Percentiles rank a stretch among this genome's conserved stretches.
Conservation (phyloP, 2,329 filamentous ascomycete species). For the Tolypocladium endophyticum region DNA sequence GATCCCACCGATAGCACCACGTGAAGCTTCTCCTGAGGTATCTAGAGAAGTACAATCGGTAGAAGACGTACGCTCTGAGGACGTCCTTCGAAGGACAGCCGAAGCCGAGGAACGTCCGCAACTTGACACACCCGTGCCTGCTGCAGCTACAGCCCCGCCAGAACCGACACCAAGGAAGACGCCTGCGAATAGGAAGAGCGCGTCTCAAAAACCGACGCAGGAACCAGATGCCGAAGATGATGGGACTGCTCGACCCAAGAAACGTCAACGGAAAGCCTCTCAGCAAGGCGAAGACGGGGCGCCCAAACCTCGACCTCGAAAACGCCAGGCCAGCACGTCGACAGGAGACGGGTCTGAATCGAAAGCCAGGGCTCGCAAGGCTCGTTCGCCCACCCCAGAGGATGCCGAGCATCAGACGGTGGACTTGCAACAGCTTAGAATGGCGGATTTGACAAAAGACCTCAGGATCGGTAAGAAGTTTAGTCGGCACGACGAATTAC, state of each 20-base stretch:
- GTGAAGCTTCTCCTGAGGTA: not conserved
- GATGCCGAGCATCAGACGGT: conserved; percentile 53
- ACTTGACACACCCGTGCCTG: not conserved
- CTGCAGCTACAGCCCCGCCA: conserved; percentile 1
- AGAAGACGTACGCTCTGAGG: not conserved
- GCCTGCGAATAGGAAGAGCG: not conserved
- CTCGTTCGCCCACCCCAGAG: conserved; percentile 47
- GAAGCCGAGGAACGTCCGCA: not conserved
- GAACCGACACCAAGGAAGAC: conserved; percentile 1
- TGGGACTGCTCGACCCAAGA: conserved; percentile 15
- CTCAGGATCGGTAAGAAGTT: conserved; percentile 65
- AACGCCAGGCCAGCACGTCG: conserved; percentile 15
- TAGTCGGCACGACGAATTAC: conserved; percentile 61
- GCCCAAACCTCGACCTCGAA: conserved; percentile 12
- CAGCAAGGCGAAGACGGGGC: conserved; percentile 9
- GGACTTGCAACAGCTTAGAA: conserved; percentile 55
- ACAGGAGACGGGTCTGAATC: conserved; percentile 11
- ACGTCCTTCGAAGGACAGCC: not conserved
- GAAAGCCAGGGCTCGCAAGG: conserved; percentile 18
- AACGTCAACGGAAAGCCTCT: conserved; percentile 21
- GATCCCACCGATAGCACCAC: not conserved
- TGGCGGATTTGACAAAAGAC: conserved; percentile 63
- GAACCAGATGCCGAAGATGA: conserved; percentile 6
- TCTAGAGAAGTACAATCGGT: not conserved
- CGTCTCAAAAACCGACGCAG: not conserved